Conservation (phyloP, 2,329 filamentous ascomycete species). For the Monosporascus cannonballus region DNA sequence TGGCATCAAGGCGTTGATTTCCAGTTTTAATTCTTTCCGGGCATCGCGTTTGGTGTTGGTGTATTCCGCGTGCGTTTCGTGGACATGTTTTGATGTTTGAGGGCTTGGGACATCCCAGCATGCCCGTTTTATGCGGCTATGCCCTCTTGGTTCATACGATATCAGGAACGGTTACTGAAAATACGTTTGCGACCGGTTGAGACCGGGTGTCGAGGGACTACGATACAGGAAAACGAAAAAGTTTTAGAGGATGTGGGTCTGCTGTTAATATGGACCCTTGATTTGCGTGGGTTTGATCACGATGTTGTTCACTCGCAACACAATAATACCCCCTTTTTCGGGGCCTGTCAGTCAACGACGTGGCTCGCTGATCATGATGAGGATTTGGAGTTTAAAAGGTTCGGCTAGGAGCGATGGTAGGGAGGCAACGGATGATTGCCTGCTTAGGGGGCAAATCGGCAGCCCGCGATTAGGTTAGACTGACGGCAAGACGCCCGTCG, state of each 20-base stretch:
- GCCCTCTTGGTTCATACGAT: not conserved
- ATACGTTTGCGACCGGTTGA: not conserved
- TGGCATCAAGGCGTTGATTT: constrained; percentile 17
- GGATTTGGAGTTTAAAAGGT: not conserved
- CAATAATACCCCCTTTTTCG: not conserved
- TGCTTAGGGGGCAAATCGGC: too few species aligned
- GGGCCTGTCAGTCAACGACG: not conserved
- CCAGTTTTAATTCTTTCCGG: constrained; percentile 18
- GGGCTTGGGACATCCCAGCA: not conserved
- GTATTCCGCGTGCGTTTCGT: constrained; percentile 17
- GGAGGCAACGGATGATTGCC: not conserved
- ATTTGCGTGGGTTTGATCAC: not conserved
- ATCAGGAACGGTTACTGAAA: not conserved
- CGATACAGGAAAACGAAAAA: not conserved
- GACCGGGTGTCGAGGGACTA: not conserved
- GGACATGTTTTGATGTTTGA: constrained; percentile 16
- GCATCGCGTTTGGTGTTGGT: constrained; percentile 29
- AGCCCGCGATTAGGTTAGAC: not conserved
- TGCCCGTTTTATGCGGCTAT: not conserved
- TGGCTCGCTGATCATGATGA: not conserved
- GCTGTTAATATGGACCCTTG: not conserved
- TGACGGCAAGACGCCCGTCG: not conserved
- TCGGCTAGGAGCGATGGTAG: not conserved
- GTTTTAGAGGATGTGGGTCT: not conserved
- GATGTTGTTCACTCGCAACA: not conserved